These are phyloP conservation scores for Leishmania guyanensis DNA, from an alignment of 208 protist genomes.

Conservation along the genomic window DNA sequence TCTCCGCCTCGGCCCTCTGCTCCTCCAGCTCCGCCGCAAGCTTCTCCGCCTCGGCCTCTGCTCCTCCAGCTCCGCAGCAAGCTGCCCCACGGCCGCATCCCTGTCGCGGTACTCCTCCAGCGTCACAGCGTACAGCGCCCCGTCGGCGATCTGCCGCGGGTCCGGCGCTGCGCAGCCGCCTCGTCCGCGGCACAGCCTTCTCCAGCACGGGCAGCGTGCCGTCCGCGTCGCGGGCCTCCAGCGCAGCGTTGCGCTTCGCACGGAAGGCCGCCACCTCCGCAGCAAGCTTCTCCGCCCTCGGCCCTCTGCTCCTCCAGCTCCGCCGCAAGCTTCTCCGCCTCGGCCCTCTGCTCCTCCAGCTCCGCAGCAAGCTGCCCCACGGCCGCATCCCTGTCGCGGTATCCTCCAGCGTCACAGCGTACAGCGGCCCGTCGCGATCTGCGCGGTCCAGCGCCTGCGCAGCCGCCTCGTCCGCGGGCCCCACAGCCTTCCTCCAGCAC, in stretches of 20 bases:
- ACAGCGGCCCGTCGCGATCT: no score
- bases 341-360: not conserved
- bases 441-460: no score
- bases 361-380: not conserved
- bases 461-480: no score
- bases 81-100: not conserved
- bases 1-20: not conserved
- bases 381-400: not conserved
- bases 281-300: not conserved
- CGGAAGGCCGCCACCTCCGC: constrained; percentile 1
- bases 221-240: constrained; percentile 28
- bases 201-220: constrained; percentile 31
- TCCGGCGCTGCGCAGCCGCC: constrained; percentile 3
- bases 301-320: constrained; percentile 1
- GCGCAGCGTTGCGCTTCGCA: not conserved
- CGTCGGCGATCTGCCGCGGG: constrained; percentile 3
- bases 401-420: no score
- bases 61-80: constrained; percentile 2
- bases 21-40: not conserved
- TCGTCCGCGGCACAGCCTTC: not conserved
- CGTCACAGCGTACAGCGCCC: constrained; percentile 8
- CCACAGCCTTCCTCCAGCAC: no score
- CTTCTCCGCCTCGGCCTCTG: not conserved
- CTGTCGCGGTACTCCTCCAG: constrained; percentile 21
- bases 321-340: not conserved